A percentile compares a stretch with the other conserved stretches of the same genome.
These are phyloP conservation scores for Chlorella sorokiniana DNA, from an alignment of 139 green algal genomes.

Conservation along the genomic window DNA sequence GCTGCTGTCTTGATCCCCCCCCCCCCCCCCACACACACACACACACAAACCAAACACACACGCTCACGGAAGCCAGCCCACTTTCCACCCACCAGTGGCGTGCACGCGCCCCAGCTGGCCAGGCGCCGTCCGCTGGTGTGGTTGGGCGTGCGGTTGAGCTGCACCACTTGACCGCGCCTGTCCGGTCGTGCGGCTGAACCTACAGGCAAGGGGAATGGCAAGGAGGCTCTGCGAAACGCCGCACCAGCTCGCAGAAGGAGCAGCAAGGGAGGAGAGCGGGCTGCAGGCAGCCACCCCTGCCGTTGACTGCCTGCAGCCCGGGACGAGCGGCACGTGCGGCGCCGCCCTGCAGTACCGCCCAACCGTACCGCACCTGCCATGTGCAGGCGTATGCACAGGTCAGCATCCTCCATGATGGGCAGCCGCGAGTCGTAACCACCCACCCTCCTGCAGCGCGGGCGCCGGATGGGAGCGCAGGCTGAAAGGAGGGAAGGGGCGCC, in stretches of 20 bases:
- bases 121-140: constrained; percentile 70
- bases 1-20: too few relatives aligned
- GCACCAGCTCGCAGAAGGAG: neutral
- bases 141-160: constrained; percentile 44
- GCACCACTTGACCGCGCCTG: constrained; percentile 25
- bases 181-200: neutral
- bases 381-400: constrained; percentile 76
- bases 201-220: neutral
- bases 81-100: constrained; percentile 37
- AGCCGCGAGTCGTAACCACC: constrained; percentile 63
- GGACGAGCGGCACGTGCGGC: too few relatives aligned
- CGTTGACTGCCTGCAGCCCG: too few relatives aligned
- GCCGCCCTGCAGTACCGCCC: neutral
- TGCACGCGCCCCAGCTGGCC: constrained; percentile 55
- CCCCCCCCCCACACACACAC: too few relatives aligned
- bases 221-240: neutral
- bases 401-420: constrained; percentile 84
- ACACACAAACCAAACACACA: too few relatives aligned
- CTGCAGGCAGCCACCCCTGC: too few relatives aligned
- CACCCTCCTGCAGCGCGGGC: constrained; percentile 6
- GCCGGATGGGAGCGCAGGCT: too few relatives aligned
- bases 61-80: too few relatives aligned
- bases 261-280: too few relatives aligned
- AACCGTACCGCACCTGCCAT: constrained; percentile 20
- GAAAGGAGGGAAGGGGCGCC: too few relatives aligned